Evolutionary conservation across 1,284 basidiomycete species (phyloP).

Genomic region (Ceratobasidium sp.): DNA sequence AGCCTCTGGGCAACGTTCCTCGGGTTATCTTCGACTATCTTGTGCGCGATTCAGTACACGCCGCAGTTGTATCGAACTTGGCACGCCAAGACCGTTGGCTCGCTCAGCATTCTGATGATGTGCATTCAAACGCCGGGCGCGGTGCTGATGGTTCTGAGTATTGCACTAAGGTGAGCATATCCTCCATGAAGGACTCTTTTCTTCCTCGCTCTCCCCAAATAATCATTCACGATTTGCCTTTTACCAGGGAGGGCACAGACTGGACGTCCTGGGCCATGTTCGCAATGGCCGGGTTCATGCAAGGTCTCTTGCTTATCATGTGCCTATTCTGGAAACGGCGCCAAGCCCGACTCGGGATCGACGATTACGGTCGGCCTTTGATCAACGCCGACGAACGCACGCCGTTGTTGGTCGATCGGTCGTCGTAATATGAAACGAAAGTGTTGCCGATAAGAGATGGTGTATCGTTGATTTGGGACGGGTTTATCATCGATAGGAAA

Average conservation of each 20-base stretch:
- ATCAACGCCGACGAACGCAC: slow-evolving; percentile 8
- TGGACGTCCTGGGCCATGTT: slow-evolving; percentile 77
- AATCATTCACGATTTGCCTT: slow-evolving; percentile 20
- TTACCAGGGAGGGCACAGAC: slow-evolving; percentile 51
- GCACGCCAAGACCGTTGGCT: slow-evolving; percentile 83
- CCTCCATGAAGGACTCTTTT: neutral
- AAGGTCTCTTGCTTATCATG: slow-evolving; percentile 83
- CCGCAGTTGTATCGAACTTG: slow-evolving; percentile 91
- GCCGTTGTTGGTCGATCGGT: slow-evolving; percentile 18
- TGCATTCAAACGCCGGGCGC: slow-evolving; percentile 93
- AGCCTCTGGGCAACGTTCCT: slow-evolving; percentile 86
- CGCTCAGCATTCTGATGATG: slow-evolving; percentile 95
- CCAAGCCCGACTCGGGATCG: slow-evolving; percentile 81
- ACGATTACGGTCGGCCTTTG: slow-evolving; percentile 89
- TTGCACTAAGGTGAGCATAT: slow-evolving; percentile 72
- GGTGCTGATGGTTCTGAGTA: slow-evolving; percentile 87
- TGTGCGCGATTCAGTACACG: slow-evolving; percentile 87
- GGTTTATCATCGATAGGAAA: too few relatives aligned
- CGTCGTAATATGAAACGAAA: neutral
- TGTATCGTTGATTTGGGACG: too few relatives aligned
- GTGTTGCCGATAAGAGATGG: too few relatives aligned
- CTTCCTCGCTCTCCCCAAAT: slow-evolving; percentile 69
- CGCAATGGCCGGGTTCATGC: slow-evolving; percentile 88
- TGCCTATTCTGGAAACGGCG: slow-evolving; percentile 84
- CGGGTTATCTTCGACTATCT: slow-evolving; percentile 82